These are phyloP conservation scores for Hyphodiscus sp. DNA, from an alignment of 2,329 filamentous ascomycete species.

Conservation along the genomic window DNA sequence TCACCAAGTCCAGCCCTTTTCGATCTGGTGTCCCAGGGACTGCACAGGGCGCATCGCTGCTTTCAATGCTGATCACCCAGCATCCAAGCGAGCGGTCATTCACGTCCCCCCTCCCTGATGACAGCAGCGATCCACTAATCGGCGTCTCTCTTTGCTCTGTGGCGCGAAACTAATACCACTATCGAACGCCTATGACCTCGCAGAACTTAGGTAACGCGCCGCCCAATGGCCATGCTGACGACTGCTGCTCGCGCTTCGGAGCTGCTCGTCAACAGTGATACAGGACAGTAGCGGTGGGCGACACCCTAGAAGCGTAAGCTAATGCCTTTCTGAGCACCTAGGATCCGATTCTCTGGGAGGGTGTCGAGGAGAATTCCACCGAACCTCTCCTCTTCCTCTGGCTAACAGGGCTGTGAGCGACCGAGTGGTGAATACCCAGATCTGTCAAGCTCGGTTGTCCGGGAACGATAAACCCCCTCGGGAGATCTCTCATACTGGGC, in stretches of 20 bases:
- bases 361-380: too few species aligned
- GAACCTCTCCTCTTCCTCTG: too few species aligned
- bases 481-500: background rate
- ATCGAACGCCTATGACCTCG: slow-evolving; percentile 18
- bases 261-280: background rate
- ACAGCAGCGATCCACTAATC: too few species aligned
- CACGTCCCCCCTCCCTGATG: too few species aligned
- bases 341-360: background rate
- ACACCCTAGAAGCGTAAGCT: background rate
- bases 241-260: too few species aligned
- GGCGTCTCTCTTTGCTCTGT: slow-evolving; percentile 3
- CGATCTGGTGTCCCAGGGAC: background rate
- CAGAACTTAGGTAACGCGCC: slow-evolving; percentile 2
- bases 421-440: slow-evolving; percentile 4
- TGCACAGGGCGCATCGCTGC: too few species aligned
- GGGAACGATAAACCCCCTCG: background rate
- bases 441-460: slow-evolving; percentile 7
- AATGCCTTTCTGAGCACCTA: background rate
- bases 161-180: slow-evolving; percentile 16
- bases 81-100: too few species aligned
- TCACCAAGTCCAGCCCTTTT: background rate
- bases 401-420: background rate
- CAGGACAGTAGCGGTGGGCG: too few species aligned
- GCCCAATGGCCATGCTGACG: slow-evolving; percentile 11
- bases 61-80: too few species aligned